Evolutionary conservation across 306 rosid genomes (phyloP).

Genomic region (Citrullus amarus): DNA sequence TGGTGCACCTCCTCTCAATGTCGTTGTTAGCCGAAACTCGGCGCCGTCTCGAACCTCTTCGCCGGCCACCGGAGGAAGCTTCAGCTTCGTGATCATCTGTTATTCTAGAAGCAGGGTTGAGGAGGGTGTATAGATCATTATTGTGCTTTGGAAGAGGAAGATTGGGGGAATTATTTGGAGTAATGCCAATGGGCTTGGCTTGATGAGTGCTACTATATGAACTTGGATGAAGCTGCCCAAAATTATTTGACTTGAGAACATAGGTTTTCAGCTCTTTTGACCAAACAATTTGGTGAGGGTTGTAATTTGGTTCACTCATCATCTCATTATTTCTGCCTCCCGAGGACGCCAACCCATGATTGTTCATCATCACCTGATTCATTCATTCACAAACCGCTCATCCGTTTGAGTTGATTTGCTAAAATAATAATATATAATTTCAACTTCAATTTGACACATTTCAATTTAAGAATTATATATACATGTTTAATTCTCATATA

Average conservation of each 20-base stretch:
- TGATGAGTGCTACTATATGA: background rate
- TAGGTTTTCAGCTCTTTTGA: background rate
- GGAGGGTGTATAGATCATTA: background rate
- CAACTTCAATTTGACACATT: background rate
- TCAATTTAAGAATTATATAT: background rate
- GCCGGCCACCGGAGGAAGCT: background rate
- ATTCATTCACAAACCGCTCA: background rate
- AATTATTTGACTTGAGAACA: background rate
- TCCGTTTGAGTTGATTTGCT: background rate
- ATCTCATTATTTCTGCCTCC: background rate
- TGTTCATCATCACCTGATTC: background rate
- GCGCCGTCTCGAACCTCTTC: background rate
- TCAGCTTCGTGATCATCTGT: background rate
- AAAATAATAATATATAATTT: background rate
- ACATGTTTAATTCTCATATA: background rate
- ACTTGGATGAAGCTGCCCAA: background rate
- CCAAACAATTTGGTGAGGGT: slow-evolving; percentile 3
- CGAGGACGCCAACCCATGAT: background rate
- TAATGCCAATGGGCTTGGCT: background rate
- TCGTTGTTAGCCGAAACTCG: background rate
- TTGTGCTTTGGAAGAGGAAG: background rate
- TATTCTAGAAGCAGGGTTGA: background rate
- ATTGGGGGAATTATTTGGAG: background rate
- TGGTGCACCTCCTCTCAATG: background rate
- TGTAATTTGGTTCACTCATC: background rate